phyloP scores from a whole-genome alignment of 163 green algal genomes.

The Smithsoniella earleae region DNA sequence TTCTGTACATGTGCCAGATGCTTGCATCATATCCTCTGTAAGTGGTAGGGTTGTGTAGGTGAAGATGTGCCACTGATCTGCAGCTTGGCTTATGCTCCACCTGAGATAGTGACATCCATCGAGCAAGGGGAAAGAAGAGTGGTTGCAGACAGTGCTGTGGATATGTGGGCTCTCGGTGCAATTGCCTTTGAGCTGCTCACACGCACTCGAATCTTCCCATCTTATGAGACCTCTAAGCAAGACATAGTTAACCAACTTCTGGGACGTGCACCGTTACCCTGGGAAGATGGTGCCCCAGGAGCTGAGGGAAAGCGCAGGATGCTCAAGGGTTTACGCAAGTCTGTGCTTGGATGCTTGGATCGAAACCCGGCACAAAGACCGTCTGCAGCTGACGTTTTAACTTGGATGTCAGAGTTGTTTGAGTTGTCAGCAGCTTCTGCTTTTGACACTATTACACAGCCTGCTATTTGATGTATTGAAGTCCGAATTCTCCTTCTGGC shows the following conservation, averaged over 20 bases:
- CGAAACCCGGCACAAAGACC: neutral
- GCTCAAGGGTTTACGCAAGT: neutral
- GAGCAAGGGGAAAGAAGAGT: neutral
- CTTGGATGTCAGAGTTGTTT: neutral
- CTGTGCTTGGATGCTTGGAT: slow-evolving; percentile 1
- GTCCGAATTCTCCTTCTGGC: too few relatives aligned
- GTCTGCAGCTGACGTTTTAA: neutral
- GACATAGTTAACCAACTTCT: neutral
- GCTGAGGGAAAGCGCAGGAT: neutral
- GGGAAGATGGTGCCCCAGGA: neutral
- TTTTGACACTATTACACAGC: neutral
- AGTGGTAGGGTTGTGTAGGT: neutral
- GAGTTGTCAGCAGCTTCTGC: neutral
- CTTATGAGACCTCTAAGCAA: neutral
- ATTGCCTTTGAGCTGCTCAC: slow-evolving; percentile 32
- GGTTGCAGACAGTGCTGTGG: neutral
- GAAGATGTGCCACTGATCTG: neutral
- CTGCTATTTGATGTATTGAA: neutral
- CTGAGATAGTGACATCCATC: slow-evolving; percentile 1
- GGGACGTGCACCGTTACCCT: neutral
- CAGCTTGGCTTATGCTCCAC: slow-evolving; percentile 8
- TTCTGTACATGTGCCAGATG: too few relatives aligned
- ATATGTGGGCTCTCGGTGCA: slow-evolving; percentile 18
- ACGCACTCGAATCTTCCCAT: neutral
- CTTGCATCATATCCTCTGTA: neutral